Percentiles rank a stretch among this genome's conserved stretches.
phyloP scores from a whole-genome alignment of 129 eudicot genomes.

The Tanacetum coccineum region DNA sequence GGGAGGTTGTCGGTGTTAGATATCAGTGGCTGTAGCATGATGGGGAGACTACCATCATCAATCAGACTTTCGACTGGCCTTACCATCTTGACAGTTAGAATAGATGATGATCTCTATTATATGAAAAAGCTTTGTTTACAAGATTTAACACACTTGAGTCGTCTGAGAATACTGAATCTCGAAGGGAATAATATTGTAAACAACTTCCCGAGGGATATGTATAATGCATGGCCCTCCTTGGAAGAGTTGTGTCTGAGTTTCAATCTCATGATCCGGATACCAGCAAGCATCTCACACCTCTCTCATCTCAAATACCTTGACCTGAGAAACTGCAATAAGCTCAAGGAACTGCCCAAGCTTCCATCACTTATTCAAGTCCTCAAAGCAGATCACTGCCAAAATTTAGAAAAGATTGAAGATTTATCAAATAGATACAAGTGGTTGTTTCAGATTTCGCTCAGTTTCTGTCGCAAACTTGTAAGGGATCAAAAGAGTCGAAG shows the following conservation, averaged over 20 bases:
- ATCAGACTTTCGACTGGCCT: too few species aligned
- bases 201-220: background rate
- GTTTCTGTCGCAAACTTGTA: background rate
- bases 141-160: too few species aligned
- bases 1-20: too few species aligned
- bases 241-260: background rate
- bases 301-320: constrained; percentile 8
- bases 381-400: background rate
- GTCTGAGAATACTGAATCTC: background rate
- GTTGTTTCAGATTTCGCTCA: background rate
- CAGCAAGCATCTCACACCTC: background rate
- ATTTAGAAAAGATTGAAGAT: background rate
- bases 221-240: constrained; percentile 2
- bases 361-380: constrained; percentile 7
- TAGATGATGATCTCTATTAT: too few species aligned
- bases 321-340: background rate
- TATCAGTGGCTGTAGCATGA: too few species aligned
- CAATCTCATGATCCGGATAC: background rate
- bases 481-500: background rate
- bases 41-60: too few species aligned
- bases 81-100: too few species aligned
- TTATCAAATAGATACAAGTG: constrained; percentile 4
- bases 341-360: constrained; percentile 5
- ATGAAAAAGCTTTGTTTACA: too few species aligned
- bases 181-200: background rate